Base-by-base conservation (phyloP, 2,329 filamentous ascomycete genomes). In the Sclerotinia nivalis region DNA sequence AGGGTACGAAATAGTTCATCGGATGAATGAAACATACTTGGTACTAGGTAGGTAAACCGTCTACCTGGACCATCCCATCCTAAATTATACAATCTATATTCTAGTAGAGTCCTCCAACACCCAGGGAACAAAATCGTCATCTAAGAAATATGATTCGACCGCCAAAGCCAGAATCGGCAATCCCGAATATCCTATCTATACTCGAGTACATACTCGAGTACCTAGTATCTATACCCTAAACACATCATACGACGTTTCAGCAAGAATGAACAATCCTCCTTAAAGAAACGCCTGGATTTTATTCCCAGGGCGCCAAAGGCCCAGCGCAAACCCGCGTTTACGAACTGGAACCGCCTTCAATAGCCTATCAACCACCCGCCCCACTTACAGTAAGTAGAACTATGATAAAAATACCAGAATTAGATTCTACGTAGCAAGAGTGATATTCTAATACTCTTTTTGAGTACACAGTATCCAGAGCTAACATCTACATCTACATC, bases 241-340 rank as follows among this genome's bases (percentile, higher is more conserved):
- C 61, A 64, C 13, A 40, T 28, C 31, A 50, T 40, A 15, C 45
- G 13, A 37, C 37, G 60, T 64, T 64, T 64, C 60, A 64, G 60
- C 45, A 22, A 49, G 28, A 47, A 50, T 43, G 40, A 25, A 45
- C 25, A 13, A 60, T 60, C 58, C 58, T 31, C 58, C 58, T 60
- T 31, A 6, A 45, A 45, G 40, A 47, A 61, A 47, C 43, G 59
- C 43, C 59, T 61, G 25, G 59, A 47, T 43, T 61, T 61, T 47
- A 25, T 47, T 47, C 45, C 40, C 52, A 31, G 25, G 45, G 20
- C 20, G 45, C 45, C 18, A 50, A 31, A 58, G 37, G 4, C 9
- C 12, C 37, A 43, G 5, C 4, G 40, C 40, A 43, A 43, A 18
- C 40, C 22, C 22, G 34, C 56, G 37, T 40, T 59, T 25, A n/a